Percentiles rank a stretch among this genome's conserved stretches.
Evolutionary conservation across 768 basidiomycete species (phyloP).

Genomic region (Suillus americanus): DNA sequence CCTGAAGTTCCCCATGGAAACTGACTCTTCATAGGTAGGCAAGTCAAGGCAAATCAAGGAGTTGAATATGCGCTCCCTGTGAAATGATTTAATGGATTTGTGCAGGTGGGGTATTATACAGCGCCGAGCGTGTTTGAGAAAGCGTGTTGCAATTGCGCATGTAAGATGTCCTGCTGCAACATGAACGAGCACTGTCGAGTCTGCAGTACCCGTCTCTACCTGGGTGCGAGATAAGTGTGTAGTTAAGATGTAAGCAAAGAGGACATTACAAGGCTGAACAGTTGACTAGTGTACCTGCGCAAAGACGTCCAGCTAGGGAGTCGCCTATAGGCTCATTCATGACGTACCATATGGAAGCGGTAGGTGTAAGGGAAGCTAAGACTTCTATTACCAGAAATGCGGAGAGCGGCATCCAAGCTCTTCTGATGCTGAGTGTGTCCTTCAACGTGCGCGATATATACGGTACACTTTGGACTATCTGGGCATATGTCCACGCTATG

Average conservation of each 20-base stretch:
- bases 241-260: constrained; percentile 5
- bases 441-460: too few relatives aligned
- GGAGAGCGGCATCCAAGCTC: too few relatives aligned
- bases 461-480: too few relatives aligned
- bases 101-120: constrained; percentile 54
- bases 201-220: constrained; percentile 65
- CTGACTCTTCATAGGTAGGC: constrained; percentile 69
- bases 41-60: constrained; percentile 72
- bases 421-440: too few relatives aligned
- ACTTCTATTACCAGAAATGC: too few relatives aligned
- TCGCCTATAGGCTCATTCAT: too few relatives aligned
- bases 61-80: constrained; percentile 59
- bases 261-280: constrained; percentile 55
- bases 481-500: too few relatives aligned
- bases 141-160: constrained; percentile 46
- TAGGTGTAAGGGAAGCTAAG: too few relatives aligned
- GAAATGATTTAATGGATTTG: constrained; percentile 56
- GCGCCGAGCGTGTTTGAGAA: constrained; percentile 41
- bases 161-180: constrained; percentile 54
- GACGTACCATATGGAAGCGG: too few relatives aligned
- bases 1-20: too few relatives aligned
- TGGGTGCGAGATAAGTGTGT: constrained; percentile 24
- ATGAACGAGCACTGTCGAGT: constrained; percentile 53
- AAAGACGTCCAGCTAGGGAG: neutral
- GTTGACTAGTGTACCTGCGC: constrained; percentile 63